Percentiles rank a stretch among this genome's conserved stretches.
phyloP scores from a whole-genome alignment of 2,329 filamentous ascomycete genomes.

The Penicillium sp. region DNA sequence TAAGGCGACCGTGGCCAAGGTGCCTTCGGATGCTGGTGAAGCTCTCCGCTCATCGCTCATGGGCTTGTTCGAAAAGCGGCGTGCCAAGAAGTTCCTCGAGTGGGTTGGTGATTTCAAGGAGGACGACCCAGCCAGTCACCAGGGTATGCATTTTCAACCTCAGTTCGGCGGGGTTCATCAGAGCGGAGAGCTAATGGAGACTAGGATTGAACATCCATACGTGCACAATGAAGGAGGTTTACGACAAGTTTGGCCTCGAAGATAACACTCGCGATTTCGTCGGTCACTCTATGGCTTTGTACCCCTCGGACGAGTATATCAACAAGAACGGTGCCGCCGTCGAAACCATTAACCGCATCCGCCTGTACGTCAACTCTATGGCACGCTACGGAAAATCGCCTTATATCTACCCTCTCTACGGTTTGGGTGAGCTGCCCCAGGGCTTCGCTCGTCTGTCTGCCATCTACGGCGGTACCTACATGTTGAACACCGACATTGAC shows the following conservation, averaged over 20 bases:
- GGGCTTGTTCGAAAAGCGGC: constrained; percentile 96
- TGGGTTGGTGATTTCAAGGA: constrained; percentile 86
- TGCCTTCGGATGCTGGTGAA: constrained; percentile 88
- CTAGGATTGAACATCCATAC: constrained; percentile 74
- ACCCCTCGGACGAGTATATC: constrained; percentile 85
- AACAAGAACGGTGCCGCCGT: constrained; percentile 68
- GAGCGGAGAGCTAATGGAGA: constrained; percentile 18
- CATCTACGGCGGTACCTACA: constrained; percentile 98
- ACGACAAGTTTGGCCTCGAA: constrained; percentile 96
- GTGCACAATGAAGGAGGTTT: constrained; percentile 96
- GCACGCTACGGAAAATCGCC: constrained; percentile 96
- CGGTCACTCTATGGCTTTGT: constrained; percentile 97
- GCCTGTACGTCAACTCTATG: constrained; percentile 96
- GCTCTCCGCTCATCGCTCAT: constrained; percentile 90
- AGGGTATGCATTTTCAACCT: constrained; percentile 59
- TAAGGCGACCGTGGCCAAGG: constrained; percentile 93
- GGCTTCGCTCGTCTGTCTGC: constrained; percentile 95
- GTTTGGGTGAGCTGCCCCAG: constrained; percentile 93
- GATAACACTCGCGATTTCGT: constrained; percentile 88
- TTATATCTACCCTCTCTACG: constrained; percentile 99
- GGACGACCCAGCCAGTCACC: constrained; percentile 81
- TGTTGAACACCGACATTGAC: constrained; percentile 94
- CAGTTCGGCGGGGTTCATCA: background rate
- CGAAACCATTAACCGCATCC: constrained; percentile 86
- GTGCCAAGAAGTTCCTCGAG: constrained; percentile 94